Conservation (phyloP, 1,139 yeast genomes). For the Suhomyces maxii region DNA sequence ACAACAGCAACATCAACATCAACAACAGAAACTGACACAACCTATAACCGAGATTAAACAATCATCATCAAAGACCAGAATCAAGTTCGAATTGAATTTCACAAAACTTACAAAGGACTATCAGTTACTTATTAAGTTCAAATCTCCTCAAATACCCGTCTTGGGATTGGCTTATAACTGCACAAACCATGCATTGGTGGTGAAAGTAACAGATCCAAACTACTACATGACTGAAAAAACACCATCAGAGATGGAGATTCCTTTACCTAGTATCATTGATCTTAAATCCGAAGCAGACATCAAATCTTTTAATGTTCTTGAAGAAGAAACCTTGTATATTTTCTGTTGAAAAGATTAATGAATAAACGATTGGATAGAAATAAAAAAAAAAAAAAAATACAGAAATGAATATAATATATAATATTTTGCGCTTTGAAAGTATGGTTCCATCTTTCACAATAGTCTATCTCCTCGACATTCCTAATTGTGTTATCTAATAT, state of each 20-base stretch:
- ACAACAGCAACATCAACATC: background rate
- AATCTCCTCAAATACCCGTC: background rate
- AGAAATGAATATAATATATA: too few species aligned
- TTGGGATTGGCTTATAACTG: constrained; percentile 1
- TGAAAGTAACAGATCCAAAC: constrained; percentile 2
- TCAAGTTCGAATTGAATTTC: constrained; percentile 10
- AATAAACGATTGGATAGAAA: background rate
- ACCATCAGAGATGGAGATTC: constrained; percentile 13
- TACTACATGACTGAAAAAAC: constrained; percentile 11
- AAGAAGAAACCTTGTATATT: constrained; percentile 3
- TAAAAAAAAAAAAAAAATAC: too few species aligned
- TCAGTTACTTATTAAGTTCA: constrained; percentile 14
- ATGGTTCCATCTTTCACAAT: too few species aligned
- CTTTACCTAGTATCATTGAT: constrained; percentile 13
- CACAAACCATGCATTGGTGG: constrained; percentile 2
- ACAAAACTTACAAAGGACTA: constrained; percentile 7
- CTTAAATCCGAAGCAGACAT: constrained; percentile 1
- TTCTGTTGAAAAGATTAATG: constrained; percentile 1
- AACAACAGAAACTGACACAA: background rate
- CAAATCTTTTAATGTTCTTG: constrained; percentile 1
- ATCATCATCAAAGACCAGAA: background rate
- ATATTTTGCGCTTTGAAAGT: too few species aligned
- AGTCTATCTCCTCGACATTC: too few species aligned
- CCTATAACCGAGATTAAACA: background rate
- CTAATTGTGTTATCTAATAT: too few species aligned